Conservation (phyloP, 495 filamentous ascomycete genomes). For the Acidiella bohemica region DNA sequence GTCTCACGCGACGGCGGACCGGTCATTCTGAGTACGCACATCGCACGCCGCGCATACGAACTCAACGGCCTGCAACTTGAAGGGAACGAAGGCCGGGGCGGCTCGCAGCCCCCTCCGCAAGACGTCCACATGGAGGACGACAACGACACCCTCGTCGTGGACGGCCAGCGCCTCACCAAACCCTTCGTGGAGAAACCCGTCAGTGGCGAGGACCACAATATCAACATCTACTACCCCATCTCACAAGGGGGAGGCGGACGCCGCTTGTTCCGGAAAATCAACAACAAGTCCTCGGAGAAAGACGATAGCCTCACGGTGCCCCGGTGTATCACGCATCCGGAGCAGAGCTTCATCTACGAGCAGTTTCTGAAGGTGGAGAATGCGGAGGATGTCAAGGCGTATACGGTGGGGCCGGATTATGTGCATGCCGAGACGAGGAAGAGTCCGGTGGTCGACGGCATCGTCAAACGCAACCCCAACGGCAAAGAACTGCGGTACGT, state of each 20-base stretch:
- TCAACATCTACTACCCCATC: slow-evolving; percentile 89
- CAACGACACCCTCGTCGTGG: slow-evolving; percentile 74
- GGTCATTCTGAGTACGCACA: slow-evolving; percentile 54
- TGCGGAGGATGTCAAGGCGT: slow-evolving; percentile 95
- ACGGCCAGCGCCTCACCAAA: slow-evolving; percentile 68
- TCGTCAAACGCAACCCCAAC: slow-evolving; percentile 89
- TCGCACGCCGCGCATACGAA: slow-evolving; percentile 63
- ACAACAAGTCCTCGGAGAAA: slow-evolving; percentile 94
- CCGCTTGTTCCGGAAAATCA: slow-evolving; percentile 88
- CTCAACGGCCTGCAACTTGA: slow-evolving; percentile 68
- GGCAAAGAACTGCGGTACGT: slow-evolving; percentile 96
- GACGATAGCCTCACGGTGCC: slow-evolving; percentile 63
- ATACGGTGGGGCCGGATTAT: slow-evolving; percentile 86
- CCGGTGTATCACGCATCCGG: slow-evolving; percentile 61
- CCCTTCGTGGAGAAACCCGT: slow-evolving; percentile 97
- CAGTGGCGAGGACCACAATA: slow-evolving; percentile 98
- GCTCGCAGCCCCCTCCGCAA: slow-evolving; percentile 41
- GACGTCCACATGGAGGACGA: slow-evolving; percentile 74
- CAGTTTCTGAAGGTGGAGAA: slow-evolving; percentile 94
- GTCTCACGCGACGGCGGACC: slow-evolving; percentile 92
- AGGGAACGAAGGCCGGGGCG: slow-evolving; percentile 58
- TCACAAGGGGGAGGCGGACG: slow-evolving; percentile 75
- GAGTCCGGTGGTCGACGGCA: slow-evolving; percentile 89
- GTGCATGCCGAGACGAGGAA: slow-evolving; percentile 96
- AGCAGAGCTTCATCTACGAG: slow-evolving; percentile 85